Evolutionary conservation across 2,329 filamentous ascomycete genomes (phyloP), one percentile per base, ranked within the genome.

Genomic region (Fusarium agapanthi): DNA sequence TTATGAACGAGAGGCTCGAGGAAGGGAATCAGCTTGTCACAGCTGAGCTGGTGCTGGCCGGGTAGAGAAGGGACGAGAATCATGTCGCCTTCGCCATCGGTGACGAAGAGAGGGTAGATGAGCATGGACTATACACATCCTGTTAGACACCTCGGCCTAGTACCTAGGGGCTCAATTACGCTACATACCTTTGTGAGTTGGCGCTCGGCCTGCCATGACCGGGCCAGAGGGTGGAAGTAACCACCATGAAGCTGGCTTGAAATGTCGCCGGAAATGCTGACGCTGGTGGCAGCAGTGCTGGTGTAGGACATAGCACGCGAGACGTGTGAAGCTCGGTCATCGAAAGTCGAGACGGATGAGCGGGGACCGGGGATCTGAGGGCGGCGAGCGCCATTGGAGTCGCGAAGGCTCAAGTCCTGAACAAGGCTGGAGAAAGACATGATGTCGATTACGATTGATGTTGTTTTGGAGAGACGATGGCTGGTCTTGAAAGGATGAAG

Each of bases 101-200:
- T 97, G 74, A 99, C 90, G 86, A 99, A 99, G 75, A 99, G 88
- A 18, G 96, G 96, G 84, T 97, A 98, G 79, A 99, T 98, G 78
- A 99, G 92, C 96, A 98, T 98, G 41, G 95, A 96, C 94, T 97
- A 78, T 15, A 68, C 26, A 14, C 47, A 15, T 40, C 34, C 56
- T 38, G 67, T 77, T 68, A 77, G 73, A 55, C 35, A 59, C 34
- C 16, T 30, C 51, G 45, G 37, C 30, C 38, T 40, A 24, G 34
- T 41, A 9, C 28, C 24, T 30, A 51, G 12, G 35, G 22, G 34
- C 44, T 57, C 40, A 53, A 41, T 60, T 47, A 37, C 38, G 34
- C 32, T 16, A 77, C 86, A 63, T 75, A 93, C 93, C 90, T 95
- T 95, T 71, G 93, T 95, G 80, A 96, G 86, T 84, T 95, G 93